Evolutionary conservation across 164 flowering plant genomes (phyloP), one percentile per base, ranked within the genome.

Genomic region (Kingdonia uniflora): DNA sequence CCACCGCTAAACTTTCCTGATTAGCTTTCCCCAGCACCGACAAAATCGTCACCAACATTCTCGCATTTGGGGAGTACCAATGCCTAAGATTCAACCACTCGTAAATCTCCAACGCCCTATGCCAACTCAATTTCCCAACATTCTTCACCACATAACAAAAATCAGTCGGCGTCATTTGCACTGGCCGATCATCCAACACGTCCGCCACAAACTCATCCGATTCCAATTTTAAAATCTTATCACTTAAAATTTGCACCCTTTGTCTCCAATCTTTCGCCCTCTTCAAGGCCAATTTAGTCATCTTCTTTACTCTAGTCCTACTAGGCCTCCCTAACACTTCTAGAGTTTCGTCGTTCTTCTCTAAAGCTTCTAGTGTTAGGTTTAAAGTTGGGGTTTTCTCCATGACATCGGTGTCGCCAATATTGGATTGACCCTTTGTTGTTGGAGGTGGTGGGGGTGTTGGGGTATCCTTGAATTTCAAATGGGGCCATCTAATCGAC

Each of bases 121-220:
- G 83, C 99, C 99, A 88, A 60, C 70, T 92, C 35, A 66, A 65
- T 48, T 73, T 66, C 14, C 97, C 99, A 0, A 92, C 86, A 82
- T 76, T 80, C 59, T 92, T 92, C 57, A 92, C 95, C 38, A 86
- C 76, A 55, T 77, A 84, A 68, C 97, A 88, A 38, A 53, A 92
- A 74, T 92, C 99, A 2, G 85, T 82, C 0, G 96, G 96, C 0
- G 95, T 79, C 96, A 92, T 82, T 65, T 84, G 95, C 25, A 86
- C 92, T 42, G 51, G 51, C 58, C 71, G 62, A 14, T 72, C 71
- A 37, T 92, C 95, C 75, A 92, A 71, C 38, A 92, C 89, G 60
- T 81, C 96, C 0, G 86, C 96, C 14, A 92, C 99, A 55, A 78
- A 77, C 65, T 79, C 85, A 11, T 73, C 82, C 0, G 77, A 53